Percentiles rank a stretch among this genome's conserved stretches.
Evolutionary conservation across 2,329 filamentous ascomycete species (phyloP).

Genomic region (Verticillium zaregamsianum): DNA sequence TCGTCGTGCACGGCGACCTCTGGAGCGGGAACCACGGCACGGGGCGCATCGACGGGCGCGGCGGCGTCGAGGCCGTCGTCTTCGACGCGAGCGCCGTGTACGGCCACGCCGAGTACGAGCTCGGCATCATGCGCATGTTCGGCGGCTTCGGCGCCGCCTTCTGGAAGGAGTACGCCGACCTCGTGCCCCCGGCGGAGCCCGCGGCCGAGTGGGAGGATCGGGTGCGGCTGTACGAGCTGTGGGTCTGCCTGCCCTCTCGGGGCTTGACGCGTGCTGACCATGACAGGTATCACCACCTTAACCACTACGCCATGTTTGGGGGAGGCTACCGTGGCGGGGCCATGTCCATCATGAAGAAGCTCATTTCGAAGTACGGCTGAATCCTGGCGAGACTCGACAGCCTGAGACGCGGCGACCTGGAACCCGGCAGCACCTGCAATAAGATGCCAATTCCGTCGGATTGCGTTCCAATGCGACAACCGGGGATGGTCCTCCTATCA

Average conservation of each 20-base stretch:
- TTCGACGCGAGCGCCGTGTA: slow-evolving; percentile 81
- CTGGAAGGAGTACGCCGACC: slow-evolving; percentile 69
- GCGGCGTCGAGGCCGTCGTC: slow-evolving; percentile 66
- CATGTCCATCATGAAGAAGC: slow-evolving; percentile 70
- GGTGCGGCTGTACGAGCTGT: slow-evolving; percentile 77
- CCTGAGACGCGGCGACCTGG: too few species aligned
- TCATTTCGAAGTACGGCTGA: slow-evolving; percentile 67
- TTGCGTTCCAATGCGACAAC: too few species aligned
- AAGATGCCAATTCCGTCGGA: too few species aligned
- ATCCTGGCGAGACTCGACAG: too few species aligned
- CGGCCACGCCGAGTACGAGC: slow-evolving; percentile 82
- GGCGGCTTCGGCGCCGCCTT: slow-evolving; percentile 74
- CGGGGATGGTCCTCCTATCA: neutral
- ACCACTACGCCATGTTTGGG: slow-evolving; percentile 83
- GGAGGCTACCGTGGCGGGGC: slow-evolving; percentile 73
- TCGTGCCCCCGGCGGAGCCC: slow-evolving; percentile 78
- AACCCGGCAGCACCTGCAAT: too few species aligned
- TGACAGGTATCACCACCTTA: slow-evolving; percentile 78
- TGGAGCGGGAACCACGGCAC: slow-evolving; percentile 81
- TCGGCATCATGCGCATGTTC: slow-evolving; percentile 97
- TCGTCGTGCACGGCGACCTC: slow-evolving; percentile 86
- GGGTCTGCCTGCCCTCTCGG: slow-evolving; percentile 31
- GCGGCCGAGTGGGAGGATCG: slow-evolving; percentile 81
- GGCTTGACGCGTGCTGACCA: slow-evolving; percentile 14
- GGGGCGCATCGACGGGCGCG: slow-evolving; percentile 53